Percentiles rank a stretch among this genome's conserved stretches.
Conservation (phyloP, 768 basidiomycete species). For the Tricholomella constricta region DNA sequence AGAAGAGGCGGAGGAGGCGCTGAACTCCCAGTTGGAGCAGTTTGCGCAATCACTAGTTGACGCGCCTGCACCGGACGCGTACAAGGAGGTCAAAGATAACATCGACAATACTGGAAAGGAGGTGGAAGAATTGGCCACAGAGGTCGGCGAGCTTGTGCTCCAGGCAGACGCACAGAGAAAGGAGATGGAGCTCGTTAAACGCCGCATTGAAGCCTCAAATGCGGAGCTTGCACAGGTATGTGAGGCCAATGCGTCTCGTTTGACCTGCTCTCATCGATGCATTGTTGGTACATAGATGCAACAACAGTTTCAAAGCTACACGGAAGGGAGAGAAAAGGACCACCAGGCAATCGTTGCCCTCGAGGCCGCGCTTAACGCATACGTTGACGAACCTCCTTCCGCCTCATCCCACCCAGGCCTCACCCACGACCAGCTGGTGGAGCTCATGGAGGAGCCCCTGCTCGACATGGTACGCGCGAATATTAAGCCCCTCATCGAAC, state of each 20-base stretch:
- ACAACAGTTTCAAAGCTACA: constrained; percentile 17
- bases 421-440: constrained; percentile 24
- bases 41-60: constrained; percentile 2
- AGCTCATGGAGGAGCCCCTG: constrained; percentile 26
- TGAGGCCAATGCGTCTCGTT: not conserved
- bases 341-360: constrained; percentile 25
- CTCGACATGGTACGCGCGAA: constrained; percentile 22
- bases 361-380: constrained; percentile 22
- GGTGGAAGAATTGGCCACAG: constrained; percentile 20
- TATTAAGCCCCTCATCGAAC: constrained; percentile 25
- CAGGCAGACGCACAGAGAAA: constrained; percentile 11
- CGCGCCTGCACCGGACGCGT: not conserved
- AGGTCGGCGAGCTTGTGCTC: constrained; percentile 18
- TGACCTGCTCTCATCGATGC: not conserved
- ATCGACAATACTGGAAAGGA: constrained; percentile 22
- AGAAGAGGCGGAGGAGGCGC: constrained; percentile 20
- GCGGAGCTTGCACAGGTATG: constrained; percentile 14
- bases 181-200: constrained; percentile 3
- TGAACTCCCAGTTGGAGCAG: constrained; percentile 23
- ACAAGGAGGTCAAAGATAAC: constrained; percentile 10
- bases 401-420: constrained; percentile 18
- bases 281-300: constrained; percentile 19
- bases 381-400: constrained; percentile 18
- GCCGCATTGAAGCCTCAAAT: constrained; percentile 5
- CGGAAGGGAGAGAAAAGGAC: constrained; percentile 17